Evolutionary conservation across 345 rosid species (phyloP), one percentile per base, ranked within the genome.

Genomic region (Leavenworthia alabamica): DNA sequence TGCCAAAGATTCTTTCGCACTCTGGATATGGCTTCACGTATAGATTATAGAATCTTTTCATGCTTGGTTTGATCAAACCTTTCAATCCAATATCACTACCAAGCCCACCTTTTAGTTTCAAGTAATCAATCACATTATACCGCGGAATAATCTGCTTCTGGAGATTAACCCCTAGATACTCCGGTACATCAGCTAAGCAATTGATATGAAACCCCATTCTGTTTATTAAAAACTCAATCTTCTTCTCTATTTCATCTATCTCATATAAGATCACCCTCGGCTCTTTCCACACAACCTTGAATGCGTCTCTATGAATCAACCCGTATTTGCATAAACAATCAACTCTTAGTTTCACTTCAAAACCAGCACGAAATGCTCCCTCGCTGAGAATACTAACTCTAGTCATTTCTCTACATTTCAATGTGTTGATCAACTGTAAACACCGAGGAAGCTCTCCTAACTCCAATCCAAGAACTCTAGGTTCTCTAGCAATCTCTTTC

Each of bases 11-110:
- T 71, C 80, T 85, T 51, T 80, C 85, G 15, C 97, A 90, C 49
- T 81, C 97, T 5, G 96, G 94, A 63, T 88, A 88, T 14, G 97
- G 97, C 77, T 85, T 90, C 54, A 88, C 94, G 58, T 83, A 85
- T 4, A 83, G 44, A 68, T 86, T 90, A 55, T 90, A 84, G 65
- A 90, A 88, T 43, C 83, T 86, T 15, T 73, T 84, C 82, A 74
- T 86, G 33, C 89, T 90, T 33, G 78, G 80, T 75, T 77, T 86
- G 8, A 86, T 78, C 80, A 90, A 76, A 56, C 72, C 83, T 67
- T 74, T 79, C 78, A 90, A 81, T 26, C 79, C 80, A 15, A 90
- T 67, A 56, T 86, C 83, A 68, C 68, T 80, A 8, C 83, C 96
- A 27, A 88, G 79, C 40, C 86, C 89, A 4, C 91, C 96, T 47